Evolutionary conservation across 331 rosid genomes (phyloP), one percentile per base, ranked within the genome.

Genomic region (Acacia pycnantha): DNA sequence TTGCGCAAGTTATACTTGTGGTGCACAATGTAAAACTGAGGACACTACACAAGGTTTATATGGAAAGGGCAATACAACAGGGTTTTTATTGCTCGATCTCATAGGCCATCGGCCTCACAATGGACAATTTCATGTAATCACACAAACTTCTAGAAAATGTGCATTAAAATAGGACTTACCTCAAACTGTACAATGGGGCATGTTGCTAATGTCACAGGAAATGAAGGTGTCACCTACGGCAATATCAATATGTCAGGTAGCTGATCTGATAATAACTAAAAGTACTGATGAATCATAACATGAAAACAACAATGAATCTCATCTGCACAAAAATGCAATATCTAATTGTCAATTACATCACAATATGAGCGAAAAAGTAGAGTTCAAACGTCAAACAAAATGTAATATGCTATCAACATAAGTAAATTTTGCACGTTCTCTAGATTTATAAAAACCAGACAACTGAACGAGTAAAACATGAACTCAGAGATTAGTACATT

Each of bases 161-260:
- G 33, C 41, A 31, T 7, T 44, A 43, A 70, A 72, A 19, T 68
- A 70, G 79, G 58, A 48, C 81, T 70, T 81, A 89, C 99, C 99
- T 90, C 99, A 77, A 95, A 95, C 82, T 95, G 97, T 83, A 95
- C 81, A 53, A 88, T 75, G 31, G 98, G 99, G 82, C 92, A 86
- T 44, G 97, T 89, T 80, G 94, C 92, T 76, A 93, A 87, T 76
- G 89, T 74, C 59, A 90, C 82, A 26, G 99, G 98, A 88, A 90
- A 92, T 33, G 96, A 88, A 77, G 98, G 97, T 76, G 99, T 95
- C 82, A 93, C 98, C 98, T 95, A 82, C 89, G 85, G 76, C 70
- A 85, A 79, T 79, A 76, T 76, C 82, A 46, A 70, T 11, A 79
- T 35, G 82, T 89, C 85, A 89, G 88, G 61, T 29, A 56, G 68